Conservation (phyloP, 2,329 filamentous ascomycete genomes). For the Didymosphaeria variabile region DNA sequence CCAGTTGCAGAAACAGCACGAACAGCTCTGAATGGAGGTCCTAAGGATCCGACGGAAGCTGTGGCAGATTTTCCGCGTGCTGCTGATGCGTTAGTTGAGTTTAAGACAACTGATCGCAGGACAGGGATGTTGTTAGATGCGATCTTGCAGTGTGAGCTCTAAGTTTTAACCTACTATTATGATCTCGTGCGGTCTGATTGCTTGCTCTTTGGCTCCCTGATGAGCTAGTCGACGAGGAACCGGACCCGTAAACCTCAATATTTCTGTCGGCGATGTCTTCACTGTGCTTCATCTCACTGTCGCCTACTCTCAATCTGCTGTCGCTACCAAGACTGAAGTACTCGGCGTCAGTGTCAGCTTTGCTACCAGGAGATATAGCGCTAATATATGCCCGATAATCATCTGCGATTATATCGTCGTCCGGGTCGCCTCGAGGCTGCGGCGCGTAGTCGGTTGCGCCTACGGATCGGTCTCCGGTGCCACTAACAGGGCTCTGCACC, state of each 20-base stretch:
- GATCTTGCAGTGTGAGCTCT: background rate
- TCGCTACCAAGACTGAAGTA: slow-evolving; percentile 34
- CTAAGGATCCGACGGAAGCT: slow-evolving; percentile 14
- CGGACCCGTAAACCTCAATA: slow-evolving; percentile 26
- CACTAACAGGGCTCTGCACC: slow-evolving; percentile 19
- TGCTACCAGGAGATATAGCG: slow-evolving; percentile 21
- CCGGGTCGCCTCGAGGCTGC: background rate
- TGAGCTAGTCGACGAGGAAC: slow-evolving; percentile 11
- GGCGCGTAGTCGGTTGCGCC: slow-evolving; percentile 9
- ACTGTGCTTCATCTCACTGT: slow-evolving; percentile 55
- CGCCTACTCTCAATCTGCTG: slow-evolving; percentile 23
- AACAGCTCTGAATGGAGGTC: background rate
- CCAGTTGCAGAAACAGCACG: slow-evolving; percentile 1
- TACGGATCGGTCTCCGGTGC: slow-evolving; percentile 19
- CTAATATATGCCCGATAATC: slow-evolving; percentile 34
- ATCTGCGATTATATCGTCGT: slow-evolving; percentile 29
- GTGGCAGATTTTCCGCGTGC: slow-evolving; percentile 5
- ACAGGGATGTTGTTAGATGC: background rate
- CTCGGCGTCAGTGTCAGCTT: slow-evolving; percentile 20
- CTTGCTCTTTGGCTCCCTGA: slow-evolving; percentile 7
- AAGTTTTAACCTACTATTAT: background rate
- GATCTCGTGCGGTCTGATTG: background rate
- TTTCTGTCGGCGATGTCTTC: slow-evolving; percentile 58
- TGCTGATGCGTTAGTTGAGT: background rate
- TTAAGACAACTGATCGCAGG: background rate